A percentile compares a stretch with the other conserved stretches of the same genome.
Conservation (phyloP, 345 rosid species). For the Crucihimalaya himalaica region DNA sequence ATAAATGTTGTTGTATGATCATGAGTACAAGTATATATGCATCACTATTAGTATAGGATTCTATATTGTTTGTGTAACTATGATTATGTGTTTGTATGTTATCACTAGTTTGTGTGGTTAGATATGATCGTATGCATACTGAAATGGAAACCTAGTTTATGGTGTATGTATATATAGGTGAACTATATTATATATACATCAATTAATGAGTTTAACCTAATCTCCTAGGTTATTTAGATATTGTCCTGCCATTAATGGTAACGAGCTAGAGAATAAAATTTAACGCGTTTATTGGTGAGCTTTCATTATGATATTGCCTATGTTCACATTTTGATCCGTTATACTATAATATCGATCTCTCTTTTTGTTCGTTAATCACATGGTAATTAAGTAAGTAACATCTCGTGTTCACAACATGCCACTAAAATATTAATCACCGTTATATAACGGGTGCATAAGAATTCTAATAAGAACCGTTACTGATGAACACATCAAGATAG, state of each 20-base stretch:
- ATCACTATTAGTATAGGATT: neutral
- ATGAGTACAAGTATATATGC: conserved; percentile 8
- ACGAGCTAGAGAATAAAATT: conserved; percentile 9
- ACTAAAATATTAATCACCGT: neutral
- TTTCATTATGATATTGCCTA: conserved; percentile 1
- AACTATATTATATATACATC: neutral
- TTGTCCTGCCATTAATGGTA: conserved; percentile 21
- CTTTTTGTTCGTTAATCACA: conserved; percentile 18
- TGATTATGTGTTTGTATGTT: neutral
- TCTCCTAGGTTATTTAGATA: conserved; percentile 20
- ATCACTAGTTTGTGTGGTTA: neutral
- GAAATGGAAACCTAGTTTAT: conserved; percentile 29
- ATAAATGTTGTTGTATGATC: neutral
- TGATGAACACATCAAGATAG: neutral
- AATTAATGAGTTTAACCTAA: conserved; percentile 27
- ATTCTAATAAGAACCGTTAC: conserved; percentile 21
- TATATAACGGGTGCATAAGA: conserved; percentile 26
- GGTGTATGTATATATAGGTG: conserved; percentile 9
- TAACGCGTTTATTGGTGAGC: conserved; percentile 28
- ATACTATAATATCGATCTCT: neutral
- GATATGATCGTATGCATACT: neutral
- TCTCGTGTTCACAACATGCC: conserved; percentile 35
- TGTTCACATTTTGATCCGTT: conserved; percentile 38
- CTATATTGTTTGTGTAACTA: neutral
- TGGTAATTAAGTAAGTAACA: conserved; percentile 24